Evolutionary conservation across 73 alveolate genomes (phyloP), one percentile per base, ranked within the genome.

Genomic region (Paramecium caudatum): DNA sequence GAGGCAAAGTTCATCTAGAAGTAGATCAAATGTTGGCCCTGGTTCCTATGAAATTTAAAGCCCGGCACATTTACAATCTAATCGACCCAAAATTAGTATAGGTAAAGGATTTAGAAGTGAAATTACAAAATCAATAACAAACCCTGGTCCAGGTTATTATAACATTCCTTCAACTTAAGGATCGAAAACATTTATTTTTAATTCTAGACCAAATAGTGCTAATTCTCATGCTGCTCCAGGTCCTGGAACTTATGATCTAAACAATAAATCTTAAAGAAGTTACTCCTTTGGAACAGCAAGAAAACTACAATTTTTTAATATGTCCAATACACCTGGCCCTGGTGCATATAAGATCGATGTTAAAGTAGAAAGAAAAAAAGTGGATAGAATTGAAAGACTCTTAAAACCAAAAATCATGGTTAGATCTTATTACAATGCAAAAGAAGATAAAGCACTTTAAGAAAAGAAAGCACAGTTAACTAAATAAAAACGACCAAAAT

Each of bases 161-260:
- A 55, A 55, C 30, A 55, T 55, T 23, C 46, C 30, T 27, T 55
- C 0, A 25, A 55, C 8, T 1, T 2, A 19, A 23, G 4, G 30
- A 55, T 55, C 41, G 30, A 55, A 55, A 55, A 55, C 80, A 21
- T 55, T 55, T 10, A 43, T 55, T 55, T 55, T 55, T 43, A 55
- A 55, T 55, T 55, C 80, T 27, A 55, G 80, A 23, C 80, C 23
- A 27, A 19, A 25, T 21, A 55, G 80, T 55, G 80, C 23, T 8
- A 16, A 55, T 2, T 7, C 23, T 5, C 16, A 55, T 27, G 3
- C 23, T 4, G 23, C 12, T 2, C 80, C 80, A 25, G 80, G 80
- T 55, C 80, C 80, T 55, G 80, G 80, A 9, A 55, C 80, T 2
- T 55, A 55, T 55, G 80, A 55, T 23, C 10, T 55, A 3, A 55